Percentiles rank a stretch among this genome's conserved stretches.
phyloP scores from a whole-genome alignment of 768 basidiomycete species.

The Pholiota microspora region DNA sequence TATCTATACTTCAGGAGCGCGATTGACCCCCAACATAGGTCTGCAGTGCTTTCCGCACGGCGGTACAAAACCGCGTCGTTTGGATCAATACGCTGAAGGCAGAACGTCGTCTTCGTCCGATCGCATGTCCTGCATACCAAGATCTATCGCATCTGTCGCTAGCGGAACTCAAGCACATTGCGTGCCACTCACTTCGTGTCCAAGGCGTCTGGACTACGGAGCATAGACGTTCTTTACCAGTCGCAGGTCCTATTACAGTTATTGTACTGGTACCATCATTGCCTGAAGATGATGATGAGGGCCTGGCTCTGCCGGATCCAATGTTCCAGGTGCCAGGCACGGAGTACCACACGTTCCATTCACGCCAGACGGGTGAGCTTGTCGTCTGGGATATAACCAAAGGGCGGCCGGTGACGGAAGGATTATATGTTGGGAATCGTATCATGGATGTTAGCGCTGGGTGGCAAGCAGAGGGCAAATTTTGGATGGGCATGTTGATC shows the following conservation, averaged over 20 bases:
- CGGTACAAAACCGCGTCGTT: constrained; percentile 23
- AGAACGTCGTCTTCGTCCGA: constrained; percentile 22
- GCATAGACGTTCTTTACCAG: constrained; percentile 7
- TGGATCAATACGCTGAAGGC: constrained; percentile 27
- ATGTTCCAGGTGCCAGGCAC: constrained; percentile 29
- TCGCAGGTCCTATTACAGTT: constrained; percentile 18
- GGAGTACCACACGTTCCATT: constrained; percentile 23
- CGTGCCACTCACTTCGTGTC: constrained; percentile 26
- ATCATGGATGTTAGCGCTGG: constrained; percentile 28
- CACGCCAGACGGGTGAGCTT: constrained; percentile 13
- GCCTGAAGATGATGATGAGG: background rate
- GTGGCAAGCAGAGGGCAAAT: constrained; percentile 20
- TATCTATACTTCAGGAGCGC: background rate
- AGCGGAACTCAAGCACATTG: constrained; percentile 22
- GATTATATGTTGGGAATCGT: constrained; percentile 11
- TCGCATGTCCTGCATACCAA: constrained; percentile 26
- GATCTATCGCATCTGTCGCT: constrained; percentile 22
- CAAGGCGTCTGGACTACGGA: constrained; percentile 27
- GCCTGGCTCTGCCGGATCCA: constrained; percentile 16
- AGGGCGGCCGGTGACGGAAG: constrained; percentile 13
- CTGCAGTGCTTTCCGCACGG: constrained; percentile 16
- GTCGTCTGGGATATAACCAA: constrained; percentile 19
- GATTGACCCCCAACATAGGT: constrained; percentile 13
- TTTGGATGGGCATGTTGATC: constrained; percentile 25
- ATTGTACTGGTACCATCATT: too few relatives aligned